Conservation (phyloP, 2,329 filamentous ascomycete species). For the Orbilia blumenaviensis region DNA sequence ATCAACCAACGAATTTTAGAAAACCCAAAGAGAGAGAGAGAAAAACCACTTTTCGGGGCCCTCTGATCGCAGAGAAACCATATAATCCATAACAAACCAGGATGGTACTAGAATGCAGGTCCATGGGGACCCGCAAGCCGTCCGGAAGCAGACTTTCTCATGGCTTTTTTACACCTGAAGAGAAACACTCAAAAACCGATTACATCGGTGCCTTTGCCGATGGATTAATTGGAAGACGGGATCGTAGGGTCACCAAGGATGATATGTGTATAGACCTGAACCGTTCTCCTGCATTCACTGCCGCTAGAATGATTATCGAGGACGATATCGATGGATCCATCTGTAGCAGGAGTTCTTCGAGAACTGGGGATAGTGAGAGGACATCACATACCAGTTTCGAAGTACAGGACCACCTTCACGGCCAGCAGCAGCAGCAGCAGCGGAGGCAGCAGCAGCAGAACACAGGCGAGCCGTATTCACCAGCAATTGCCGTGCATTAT, state of each 20-base stretch:
- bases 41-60: no score
- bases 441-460: no score
- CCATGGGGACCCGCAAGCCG: slow-evolving; percentile 30
- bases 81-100: slow-evolving; percentile 21
- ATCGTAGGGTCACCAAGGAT: slow-evolving; percentile 23
- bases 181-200: slow-evolving; percentile 22
- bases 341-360: slow-evolving; percentile 38
- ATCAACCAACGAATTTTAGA: slow-evolving; percentile 7
- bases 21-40: no score
- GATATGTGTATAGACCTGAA: slow-evolving; percentile 29
- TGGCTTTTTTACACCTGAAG: slow-evolving; percentile 31
- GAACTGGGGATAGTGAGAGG: slow-evolving; percentile 34
- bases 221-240: slow-evolving; percentile 20
- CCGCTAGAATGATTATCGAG: slow-evolving; percentile 7
- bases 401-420: neutral
- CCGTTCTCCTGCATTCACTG: slow-evolving; percentile 2
- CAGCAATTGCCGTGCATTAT: slow-evolving; percentile 26
- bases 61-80: neutral
- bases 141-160: slow-evolving; percentile 19
- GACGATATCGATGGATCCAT: slow-evolving; percentile 21
- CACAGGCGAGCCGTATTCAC: slow-evolving; percentile 29
- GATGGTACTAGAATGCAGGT: slow-evolving; percentile 31
- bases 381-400: slow-evolving; percentile 49
- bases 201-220: slow-evolving; percentile 28
- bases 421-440: no score